Evolutionary conservation across 164 flowering plant genomes (phyloP).

Genomic region (Tetrastigma voinierianum): DNA sequence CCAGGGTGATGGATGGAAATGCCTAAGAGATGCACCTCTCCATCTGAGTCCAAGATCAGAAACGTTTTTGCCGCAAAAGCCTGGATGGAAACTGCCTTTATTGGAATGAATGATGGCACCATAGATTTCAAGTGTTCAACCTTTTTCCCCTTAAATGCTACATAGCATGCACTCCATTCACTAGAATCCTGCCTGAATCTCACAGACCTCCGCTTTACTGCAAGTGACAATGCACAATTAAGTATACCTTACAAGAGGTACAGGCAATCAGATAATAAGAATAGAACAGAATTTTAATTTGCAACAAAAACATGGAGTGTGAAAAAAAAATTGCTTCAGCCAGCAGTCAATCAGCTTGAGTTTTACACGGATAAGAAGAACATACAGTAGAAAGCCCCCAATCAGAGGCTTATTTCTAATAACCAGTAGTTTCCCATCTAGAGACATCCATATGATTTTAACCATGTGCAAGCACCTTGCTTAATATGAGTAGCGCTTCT

Average conservation of each 20-base stretch:
- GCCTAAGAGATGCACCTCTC: constrained; percentile 56
- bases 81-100: constrained; percentile 65
- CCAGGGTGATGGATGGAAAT: constrained; percentile 33
- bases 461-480: constrained; percentile 25
- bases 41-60: constrained; percentile 70
- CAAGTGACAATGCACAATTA: constrained; percentile 40
- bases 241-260: too few relatives aligned
- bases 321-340: not conserved
- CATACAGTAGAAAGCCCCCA: not conserved
- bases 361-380: not conserved
- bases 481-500: constrained; percentile 15
- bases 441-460: constrained; percentile 23
- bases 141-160: constrained; percentile 40
- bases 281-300: too few relatives aligned
- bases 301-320: not conserved
- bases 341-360: not conserved
- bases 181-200: constrained; percentile 62
- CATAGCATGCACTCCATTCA: constrained; percentile 43
- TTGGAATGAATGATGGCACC: constrained; percentile 16
- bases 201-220: constrained; percentile 54
- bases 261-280: not conserved
- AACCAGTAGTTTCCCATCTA: constrained; percentile 21
- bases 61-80: constrained; percentile 52
- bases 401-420: constrained; percentile 1
- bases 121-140: constrained; percentile 24